These are phyloP conservation scores for Ceratobasidium sp. DNA, from an alignment of 1,284 basidiomycete genomes.

Conservation along the genomic window DNA sequence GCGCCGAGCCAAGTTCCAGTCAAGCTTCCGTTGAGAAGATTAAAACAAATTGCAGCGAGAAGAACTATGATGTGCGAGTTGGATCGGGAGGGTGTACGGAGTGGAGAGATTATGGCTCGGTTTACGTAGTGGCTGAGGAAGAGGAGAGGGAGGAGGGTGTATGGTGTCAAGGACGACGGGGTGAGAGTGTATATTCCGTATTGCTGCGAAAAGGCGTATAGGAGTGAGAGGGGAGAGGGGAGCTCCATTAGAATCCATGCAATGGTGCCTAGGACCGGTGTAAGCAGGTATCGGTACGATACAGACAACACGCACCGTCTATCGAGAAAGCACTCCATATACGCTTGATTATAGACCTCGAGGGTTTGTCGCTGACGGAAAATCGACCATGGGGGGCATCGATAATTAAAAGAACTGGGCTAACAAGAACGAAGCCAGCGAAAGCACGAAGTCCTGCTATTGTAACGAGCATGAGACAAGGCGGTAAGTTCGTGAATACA, in stretches of 20 bases:
- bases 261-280: constrained; percentile 55
- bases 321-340: constrained; percentile 56
- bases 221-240: constrained; percentile 75
- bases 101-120: constrained; percentile 83
- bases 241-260: constrained; percentile 91
- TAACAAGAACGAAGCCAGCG: constrained; percentile 16
- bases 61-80: constrained; percentile 79
- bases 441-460: constrained; percentile 27
- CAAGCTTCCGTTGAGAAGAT: constrained; percentile 77
- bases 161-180: constrained; percentile 59
- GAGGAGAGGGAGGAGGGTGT: constrained; percentile 68
- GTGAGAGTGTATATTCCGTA: constrained; percentile 48
- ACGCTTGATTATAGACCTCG: background rate
- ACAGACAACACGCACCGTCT: constrained; percentile 60
- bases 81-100: constrained; percentile 84
- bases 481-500: background rate
- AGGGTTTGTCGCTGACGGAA: constrained; percentile 24
- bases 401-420: constrained; percentile 58
- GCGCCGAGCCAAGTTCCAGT: constrained; percentile 74
- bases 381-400: constrained; percentile 86
- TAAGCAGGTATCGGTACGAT: constrained; percentile 48
- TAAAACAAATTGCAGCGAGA: constrained; percentile 72
- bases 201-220: constrained; percentile 61
- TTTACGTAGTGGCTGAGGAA: constrained; percentile 87
- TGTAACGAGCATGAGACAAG: background rate